These are phyloP conservation scores for Parietichytrium sp. DNA, from an alignment of 108 stramenopile genomes.

Conservation along the genomic window DNA sequence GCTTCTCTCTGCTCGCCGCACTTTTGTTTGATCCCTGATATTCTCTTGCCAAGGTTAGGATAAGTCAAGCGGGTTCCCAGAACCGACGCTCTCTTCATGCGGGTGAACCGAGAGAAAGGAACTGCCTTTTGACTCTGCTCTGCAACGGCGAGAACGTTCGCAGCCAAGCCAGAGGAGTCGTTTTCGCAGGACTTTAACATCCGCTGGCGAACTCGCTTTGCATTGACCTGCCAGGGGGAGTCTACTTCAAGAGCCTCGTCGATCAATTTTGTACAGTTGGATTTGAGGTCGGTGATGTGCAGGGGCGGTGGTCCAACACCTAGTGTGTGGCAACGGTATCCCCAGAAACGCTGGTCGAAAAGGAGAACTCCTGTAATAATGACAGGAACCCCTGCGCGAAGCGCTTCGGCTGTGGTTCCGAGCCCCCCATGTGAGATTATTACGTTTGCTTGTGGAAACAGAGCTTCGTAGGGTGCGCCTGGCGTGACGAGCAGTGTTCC, in stretches of 20 bases:
- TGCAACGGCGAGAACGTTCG: no score
- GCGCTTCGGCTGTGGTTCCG: neutral
- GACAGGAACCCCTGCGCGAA: constrained; percentile 8
- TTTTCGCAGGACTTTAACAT: neutral
- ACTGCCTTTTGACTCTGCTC: no score
- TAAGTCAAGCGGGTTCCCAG: no score
- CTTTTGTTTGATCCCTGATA: no score
- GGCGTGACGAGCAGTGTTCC: neutral
- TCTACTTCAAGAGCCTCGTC: constrained; percentile 11
- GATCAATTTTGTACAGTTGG: neutral
- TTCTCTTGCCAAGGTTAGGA: no score
- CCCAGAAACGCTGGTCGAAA: constrained; percentile 39
- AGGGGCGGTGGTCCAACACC: neutral
- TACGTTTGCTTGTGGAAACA: neutral
- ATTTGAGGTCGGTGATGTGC: neutral
- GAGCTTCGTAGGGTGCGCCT: neutral
- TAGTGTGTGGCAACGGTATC: neutral
- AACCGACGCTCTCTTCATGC: no score
- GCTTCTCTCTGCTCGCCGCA: no score
- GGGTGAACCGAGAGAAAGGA: no score
- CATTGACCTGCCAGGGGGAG: neutral
- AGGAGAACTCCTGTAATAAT: constrained; percentile 38
- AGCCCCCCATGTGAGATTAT: neutral
- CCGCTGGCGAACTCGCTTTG: neutral
- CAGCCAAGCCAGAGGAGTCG: neutral